Percentiles rank a stretch among this genome's conserved stretches.
Conservation (phyloP, 1,284 basidiomycete species). For the Violaceomyces palustris region DNA sequence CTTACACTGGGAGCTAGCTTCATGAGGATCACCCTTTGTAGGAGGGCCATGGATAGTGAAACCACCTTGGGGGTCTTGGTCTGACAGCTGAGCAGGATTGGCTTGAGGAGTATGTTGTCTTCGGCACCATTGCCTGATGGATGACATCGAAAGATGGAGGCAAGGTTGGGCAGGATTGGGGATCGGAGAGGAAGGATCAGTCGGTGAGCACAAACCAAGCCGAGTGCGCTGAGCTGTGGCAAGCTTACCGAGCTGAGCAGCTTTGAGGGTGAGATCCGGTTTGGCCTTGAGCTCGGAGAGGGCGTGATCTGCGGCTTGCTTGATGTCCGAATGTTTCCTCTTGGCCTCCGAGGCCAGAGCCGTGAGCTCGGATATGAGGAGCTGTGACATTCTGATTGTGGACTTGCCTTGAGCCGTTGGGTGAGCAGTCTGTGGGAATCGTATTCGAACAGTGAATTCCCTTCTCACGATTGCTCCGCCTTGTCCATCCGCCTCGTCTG, state of each 20-base stretch:
- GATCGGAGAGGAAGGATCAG: too few species aligned
- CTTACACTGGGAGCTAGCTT: too few species aligned
- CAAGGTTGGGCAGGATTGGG: too few species aligned
- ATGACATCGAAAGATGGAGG: too few species aligned
- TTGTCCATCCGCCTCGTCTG: too few species aligned
- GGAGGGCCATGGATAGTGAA: slow-evolving; percentile 79
- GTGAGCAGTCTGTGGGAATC: too few species aligned
- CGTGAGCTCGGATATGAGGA: slow-evolving; percentile 45
- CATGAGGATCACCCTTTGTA: slow-evolving; percentile 83
- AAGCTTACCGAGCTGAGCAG: slow-evolving; percentile 6
- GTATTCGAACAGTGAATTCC: too few species aligned
- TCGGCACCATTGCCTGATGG: slow-evolving; percentile 1
- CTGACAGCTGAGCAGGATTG: slow-evolving; percentile 87
- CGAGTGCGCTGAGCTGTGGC: slow-evolving; percentile 5
- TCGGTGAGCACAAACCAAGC: too few species aligned
- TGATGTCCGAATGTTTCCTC: slow-evolving; percentile 49
- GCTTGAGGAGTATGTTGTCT: slow-evolving; percentile 70
- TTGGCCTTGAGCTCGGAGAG: slow-evolving; percentile 31
- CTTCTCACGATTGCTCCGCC: too few species aligned
- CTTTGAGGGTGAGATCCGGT: slow-evolving; percentile 22
- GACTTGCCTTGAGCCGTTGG: too few species aligned
- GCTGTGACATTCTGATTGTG: slow-evolving; percentile 41
- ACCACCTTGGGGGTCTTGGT: slow-evolving; percentile 92
- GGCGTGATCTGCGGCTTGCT: slow-evolving; percentile 33
- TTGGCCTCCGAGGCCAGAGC: slow-evolving; percentile 45